A percentile compares a stretch with the other conserved stretches of the same genome.
These are phyloP conservation scores for Yamadazyma philogaea DNA, from an alignment of 805 yeast genomes.

Conservation along the genomic window DNA sequence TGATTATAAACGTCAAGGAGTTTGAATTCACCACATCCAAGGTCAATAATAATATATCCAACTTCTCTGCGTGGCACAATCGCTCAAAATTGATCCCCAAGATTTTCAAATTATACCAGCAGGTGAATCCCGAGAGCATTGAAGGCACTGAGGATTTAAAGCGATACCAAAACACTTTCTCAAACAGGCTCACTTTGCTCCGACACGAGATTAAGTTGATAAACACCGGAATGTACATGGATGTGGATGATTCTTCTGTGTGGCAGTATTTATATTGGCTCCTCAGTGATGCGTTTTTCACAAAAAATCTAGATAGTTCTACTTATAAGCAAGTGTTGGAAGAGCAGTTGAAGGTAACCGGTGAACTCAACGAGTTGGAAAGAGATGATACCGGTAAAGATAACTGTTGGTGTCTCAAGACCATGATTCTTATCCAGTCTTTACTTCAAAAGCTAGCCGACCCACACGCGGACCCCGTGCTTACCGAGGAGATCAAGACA, in stretches of 20 bases:
- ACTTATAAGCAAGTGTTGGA: conserved; percentile 39
- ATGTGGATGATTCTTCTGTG: conserved; percentile 89
- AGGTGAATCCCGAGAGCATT: not conserved
- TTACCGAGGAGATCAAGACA: conserved; percentile 29
- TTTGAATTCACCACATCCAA: conserved; percentile 73
- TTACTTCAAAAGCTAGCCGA: conserved; percentile 15
- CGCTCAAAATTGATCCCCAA: conserved; percentile 65
- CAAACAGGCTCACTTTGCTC: conserved; percentile 36
- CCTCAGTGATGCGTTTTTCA: conserved; percentile 42
- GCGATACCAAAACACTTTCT: conserved; percentile 21
- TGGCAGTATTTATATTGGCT: conserved; percentile 92
- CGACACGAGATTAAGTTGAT: conserved; percentile 61
- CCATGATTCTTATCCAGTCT: conserved; percentile 46
- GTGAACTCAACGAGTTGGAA: conserved; percentile 70
- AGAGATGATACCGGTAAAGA: conserved; percentile 59
- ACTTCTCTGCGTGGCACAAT: conserved; percentile 95
- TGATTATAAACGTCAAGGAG: conserved; percentile 47
- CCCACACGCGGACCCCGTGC: conserved; percentile 4
- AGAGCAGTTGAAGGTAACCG: conserved; percentile 46
- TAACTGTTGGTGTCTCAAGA: conserved; percentile 75
- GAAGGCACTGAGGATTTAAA: conserved; percentile 4
- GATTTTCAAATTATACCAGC: conserved; percentile 31
- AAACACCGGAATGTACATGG: conserved; percentile 84
- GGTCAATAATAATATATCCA: conserved; percentile 81
- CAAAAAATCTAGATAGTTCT: conserved; percentile 20